These are phyloP conservation scores for Protomyces inouyei DNA, from an alignment of 1,139 yeast species.

Conservation along the genomic window DNA sequence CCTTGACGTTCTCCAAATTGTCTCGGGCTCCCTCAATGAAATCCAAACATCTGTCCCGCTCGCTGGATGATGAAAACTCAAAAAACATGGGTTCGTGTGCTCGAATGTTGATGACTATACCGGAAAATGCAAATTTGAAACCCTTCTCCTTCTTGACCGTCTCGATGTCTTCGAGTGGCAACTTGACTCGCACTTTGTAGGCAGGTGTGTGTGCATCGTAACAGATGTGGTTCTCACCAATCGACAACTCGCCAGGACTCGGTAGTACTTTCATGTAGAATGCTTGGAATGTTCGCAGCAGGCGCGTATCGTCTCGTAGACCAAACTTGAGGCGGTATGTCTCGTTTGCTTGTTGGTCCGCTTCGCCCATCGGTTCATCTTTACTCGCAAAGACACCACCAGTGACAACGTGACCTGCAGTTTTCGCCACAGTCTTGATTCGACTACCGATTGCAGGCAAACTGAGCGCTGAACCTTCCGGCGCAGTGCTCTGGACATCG, in stretches of 20 bases:
- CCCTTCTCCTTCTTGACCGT: conserved; percentile 63
- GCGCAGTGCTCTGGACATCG: not conserved
- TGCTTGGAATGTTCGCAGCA: conserved; percentile 67
- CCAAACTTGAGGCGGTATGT: conserved; percentile 66
- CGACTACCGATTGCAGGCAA: not conserved
- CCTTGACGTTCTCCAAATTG: not conserved
- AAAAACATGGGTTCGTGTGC: conserved; percentile 73
- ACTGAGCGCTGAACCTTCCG: not conserved
- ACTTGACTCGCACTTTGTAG: conserved; percentile 70
- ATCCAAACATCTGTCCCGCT: conserved; percentile 67
- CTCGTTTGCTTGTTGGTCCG: not conserved
- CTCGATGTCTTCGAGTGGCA: conserved; percentile 70
- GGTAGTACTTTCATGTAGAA: conserved; percentile 70
- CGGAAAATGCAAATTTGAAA: conserved; percentile 61
- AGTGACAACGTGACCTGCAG: not conserved
- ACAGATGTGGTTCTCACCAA: conserved; percentile 64
- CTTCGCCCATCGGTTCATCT: not conserved
- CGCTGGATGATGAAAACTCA: conserved; percentile 62
- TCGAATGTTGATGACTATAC: conserved; percentile 59
- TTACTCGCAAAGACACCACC: not conserved
- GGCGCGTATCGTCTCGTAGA: conserved; percentile 48
- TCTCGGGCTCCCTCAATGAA: conserved; percentile 26
- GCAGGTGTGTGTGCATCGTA: conserved; percentile 80
- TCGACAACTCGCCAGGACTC: conserved; percentile 72
- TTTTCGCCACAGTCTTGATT: not conserved